Percentiles rank a stretch among this genome's conserved stretches.
Evolutionary conservation across 2,329 filamentous ascomycete species (phyloP).

Genomic region (Simplicillium aogashimaense): DNA sequence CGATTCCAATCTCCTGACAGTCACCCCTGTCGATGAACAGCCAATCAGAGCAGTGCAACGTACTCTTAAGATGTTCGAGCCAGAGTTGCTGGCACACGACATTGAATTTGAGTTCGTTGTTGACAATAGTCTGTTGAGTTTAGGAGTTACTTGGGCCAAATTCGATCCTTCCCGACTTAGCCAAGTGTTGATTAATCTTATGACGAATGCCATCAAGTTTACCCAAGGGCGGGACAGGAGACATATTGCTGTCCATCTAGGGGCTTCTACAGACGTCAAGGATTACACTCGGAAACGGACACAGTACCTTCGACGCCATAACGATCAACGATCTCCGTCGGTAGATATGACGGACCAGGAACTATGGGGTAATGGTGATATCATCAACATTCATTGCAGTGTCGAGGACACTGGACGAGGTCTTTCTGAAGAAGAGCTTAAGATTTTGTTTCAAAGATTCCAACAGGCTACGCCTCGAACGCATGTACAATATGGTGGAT

Average conservation of each 20-base stretch:
- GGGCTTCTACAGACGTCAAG: conserved; percentile 46
- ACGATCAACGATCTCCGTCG: conserved; percentile 20
- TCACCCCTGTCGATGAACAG: conserved; percentile 61
- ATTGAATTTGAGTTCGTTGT: conserved; percentile 63
- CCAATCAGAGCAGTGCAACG: conserved; percentile 58
- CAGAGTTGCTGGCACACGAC: conserved; percentile 60
- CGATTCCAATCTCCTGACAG: conserved; percentile 59
- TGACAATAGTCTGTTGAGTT: conserved; percentile 54
- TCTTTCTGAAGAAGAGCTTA: conserved; percentile 53
- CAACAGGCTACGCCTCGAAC: conserved; percentile 59
- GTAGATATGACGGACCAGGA: conserved; percentile 38
- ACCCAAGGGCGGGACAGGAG: conserved; percentile 49
- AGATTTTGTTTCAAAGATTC: conserved; percentile 57
- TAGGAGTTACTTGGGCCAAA: conserved; percentile 61
- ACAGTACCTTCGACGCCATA: conserved; percentile 36
- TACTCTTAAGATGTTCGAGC: conserved; percentile 70
- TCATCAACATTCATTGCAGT: conserved; percentile 62
- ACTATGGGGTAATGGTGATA: conserved; percentile 64
- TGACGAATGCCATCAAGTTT: conserved; percentile 58
- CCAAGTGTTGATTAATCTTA: conserved; percentile 68
- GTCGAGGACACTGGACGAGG: conserved; percentile 65
- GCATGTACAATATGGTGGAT: conserved; percentile 64
- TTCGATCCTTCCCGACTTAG: conserved; percentile 66
- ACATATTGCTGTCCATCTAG: conserved; percentile 54
- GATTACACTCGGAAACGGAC: conserved; percentile 28